Evolutionary conservation across 768 basidiomycete species (phyloP).

Genomic region (Clitopilus passeckerianus): DNA sequence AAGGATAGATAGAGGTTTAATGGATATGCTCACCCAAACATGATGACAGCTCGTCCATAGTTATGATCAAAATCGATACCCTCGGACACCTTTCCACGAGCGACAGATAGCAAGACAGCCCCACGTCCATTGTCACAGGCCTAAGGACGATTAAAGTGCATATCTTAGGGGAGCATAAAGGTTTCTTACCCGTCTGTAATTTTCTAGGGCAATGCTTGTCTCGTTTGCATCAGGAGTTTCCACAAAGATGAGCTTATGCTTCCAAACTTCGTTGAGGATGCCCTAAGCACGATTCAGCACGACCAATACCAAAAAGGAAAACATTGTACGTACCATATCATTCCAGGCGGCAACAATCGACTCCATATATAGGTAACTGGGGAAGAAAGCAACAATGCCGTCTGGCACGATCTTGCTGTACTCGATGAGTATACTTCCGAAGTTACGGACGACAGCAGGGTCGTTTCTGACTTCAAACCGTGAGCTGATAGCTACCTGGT

Average conservation of each 20-base stretch:
- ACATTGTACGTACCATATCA: conserved; percentile 77
- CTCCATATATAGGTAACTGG: conserved; percentile 99
- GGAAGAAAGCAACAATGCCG: conserved; percentile 98
- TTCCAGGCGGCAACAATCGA: conserved; percentile 99
- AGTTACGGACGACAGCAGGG: conserved; percentile 97
- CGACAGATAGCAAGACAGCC: conserved; percentile 93
- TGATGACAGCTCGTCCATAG: conserved; percentile 97
- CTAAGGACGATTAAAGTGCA: conserved; percentile 31
- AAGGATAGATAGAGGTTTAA: conserved; percentile 2
- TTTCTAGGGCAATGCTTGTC: conserved; percentile 96
- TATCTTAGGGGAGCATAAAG: neutral
- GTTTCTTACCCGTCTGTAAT: conserved; percentile 78
- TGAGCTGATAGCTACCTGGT: conserved; percentile 98
- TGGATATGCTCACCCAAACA: conserved; percentile 78
- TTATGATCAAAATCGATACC: conserved; percentile 99
- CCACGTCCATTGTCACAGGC: conserved; percentile 99
- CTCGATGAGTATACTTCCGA: conserved; percentile 96
- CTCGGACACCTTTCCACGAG: conserved; percentile 98
- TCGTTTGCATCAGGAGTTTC: conserved; percentile 99
- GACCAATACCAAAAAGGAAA: neutral
- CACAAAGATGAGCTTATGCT: conserved; percentile 97
- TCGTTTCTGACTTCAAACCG: conserved; percentile 99
- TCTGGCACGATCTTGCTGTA: conserved; percentile 98
- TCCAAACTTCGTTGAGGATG: conserved; percentile 98
- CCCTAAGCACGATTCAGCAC: conserved; percentile 49